Conservation (phyloP, 73 alveolate species). For the Uronychia setigera region DNA sequence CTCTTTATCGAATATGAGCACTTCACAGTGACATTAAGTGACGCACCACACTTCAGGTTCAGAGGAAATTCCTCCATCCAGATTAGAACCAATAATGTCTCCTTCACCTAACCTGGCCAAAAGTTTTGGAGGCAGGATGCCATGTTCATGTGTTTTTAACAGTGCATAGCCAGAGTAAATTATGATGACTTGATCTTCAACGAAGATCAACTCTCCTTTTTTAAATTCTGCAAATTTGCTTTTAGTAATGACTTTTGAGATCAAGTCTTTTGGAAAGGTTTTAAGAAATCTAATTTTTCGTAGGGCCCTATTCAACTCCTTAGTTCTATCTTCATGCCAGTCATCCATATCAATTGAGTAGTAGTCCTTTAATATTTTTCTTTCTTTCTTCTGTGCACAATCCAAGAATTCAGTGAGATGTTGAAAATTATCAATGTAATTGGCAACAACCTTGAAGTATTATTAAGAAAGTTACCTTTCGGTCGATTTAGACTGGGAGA, state of each 20-base stretch:
- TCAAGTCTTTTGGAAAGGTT: not conserved
- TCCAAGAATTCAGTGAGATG: not conserved
- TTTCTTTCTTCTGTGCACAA: not conserved
- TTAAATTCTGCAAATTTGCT: not conserved
- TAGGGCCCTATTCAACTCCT: not conserved
- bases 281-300: not conserved
- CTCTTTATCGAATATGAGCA: not conserved
- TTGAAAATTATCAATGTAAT: conserved; percentile 2
- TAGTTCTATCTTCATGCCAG: not conserved
- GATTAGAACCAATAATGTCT: not conserved
- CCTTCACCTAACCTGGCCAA: not conserved
- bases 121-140: conserved; percentile 18
- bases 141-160: conserved; percentile 13
- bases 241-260: not conserved
- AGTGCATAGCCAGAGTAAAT: not conserved
- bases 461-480: conserved; percentile 12
- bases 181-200: not conserved
- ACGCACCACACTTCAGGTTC: conserved; percentile 8
- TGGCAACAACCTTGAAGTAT: not conserved
- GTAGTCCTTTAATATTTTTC: not conserved
- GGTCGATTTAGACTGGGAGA: conserved; percentile 30
- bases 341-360: not conserved
- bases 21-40: not conserved
- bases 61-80: conserved; percentile 14
- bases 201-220: conserved; percentile 12